Conservation (phyloP, 2,329 filamentous ascomycete species). For the Colletotrichum gigasporum region DNA sequence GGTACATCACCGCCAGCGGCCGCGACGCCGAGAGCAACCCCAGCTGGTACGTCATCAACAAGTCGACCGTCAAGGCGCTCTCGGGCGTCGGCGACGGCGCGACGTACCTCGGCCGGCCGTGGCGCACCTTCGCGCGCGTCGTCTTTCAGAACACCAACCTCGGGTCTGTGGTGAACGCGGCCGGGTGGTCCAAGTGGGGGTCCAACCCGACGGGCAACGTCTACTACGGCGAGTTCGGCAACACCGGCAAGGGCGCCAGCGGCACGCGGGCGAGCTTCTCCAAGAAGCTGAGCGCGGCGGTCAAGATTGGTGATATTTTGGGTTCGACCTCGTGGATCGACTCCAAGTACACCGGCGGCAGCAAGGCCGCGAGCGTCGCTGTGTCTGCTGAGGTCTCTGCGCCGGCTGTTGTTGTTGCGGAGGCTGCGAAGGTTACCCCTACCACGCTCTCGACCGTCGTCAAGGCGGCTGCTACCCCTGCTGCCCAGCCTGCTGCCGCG, state of each 20-base stretch:
- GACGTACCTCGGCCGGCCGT: slow-evolving; percentile 59
- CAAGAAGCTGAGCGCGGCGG: slow-evolving; percentile 44
- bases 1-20: slow-evolving; percentile 55
- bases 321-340: slow-evolving; percentile 38
- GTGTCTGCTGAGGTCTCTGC: not conserved
- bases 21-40: slow-evolving; percentile 46
- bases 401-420: slow-evolving; percentile 1
- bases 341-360: slow-evolving; percentile 34
- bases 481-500: not conserved
- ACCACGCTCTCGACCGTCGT: slow-evolving; percentile 10
- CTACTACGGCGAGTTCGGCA: slow-evolving; percentile 66
- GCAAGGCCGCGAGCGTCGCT: not conserved
- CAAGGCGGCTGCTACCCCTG: slow-evolving; percentile 16
- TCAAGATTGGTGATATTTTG: slow-evolving; percentile 43
- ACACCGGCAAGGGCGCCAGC: slow-evolving; percentile 64
- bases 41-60: slow-evolving; percentile 58
- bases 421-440: not conserved
- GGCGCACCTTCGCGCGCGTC: slow-evolving; percentile 56
- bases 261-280: slow-evolving; percentile 60
- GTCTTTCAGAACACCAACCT: slow-evolving; percentile 60
- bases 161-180: slow-evolving; percentile 65
- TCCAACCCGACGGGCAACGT: slow-evolving; percentile 60
- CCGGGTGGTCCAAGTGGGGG: slow-evolving; percentile 68
- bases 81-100: slow-evolving; percentile 47
- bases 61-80: slow-evolving; percentile 50